Conservation (phyloP, 345 rosid species). For the Eucalyptus polybractea region DNA sequence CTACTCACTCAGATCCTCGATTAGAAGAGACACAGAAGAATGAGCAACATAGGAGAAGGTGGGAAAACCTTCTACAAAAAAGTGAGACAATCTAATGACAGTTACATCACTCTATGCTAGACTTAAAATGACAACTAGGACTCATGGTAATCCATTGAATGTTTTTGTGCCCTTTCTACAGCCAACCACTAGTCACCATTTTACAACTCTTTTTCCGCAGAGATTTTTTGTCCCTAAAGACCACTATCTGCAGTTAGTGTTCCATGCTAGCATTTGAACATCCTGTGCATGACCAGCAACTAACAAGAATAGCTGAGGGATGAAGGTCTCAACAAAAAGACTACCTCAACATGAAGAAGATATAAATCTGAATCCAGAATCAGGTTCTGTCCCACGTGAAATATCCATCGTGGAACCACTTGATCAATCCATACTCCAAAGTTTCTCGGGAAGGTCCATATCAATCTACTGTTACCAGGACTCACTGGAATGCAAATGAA, state of each 20-base stretch:
- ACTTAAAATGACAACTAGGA: neutral
- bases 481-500: conserved; percentile 87
- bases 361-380: conserved; percentile 83
- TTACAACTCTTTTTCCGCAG: neutral
- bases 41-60: neutral
- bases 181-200: neutral
- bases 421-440: conserved; percentile 56
- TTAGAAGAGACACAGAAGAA: neutral
- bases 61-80: neutral
- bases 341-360: conserved; percentile 81
- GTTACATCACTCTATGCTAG: neutral
- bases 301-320: neutral
- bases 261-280: neutral
- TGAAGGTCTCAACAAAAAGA: neutral
- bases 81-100: neutral
- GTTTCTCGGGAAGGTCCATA: conserved; percentile 77
- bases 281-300: neutral
- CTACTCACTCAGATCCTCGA: neutral
- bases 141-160: neutral
- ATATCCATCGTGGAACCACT: conserved; percentile 77
- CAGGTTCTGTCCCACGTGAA: conserved; percentile 66
- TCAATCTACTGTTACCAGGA: conserved; percentile 79
- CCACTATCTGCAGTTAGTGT: neutral
- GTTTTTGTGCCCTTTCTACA: neutral
- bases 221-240: neutral